Percentiles rank a stretch among this genome's conserved stretches.
phyloP scores from a whole-genome alignment of 257 asterid species.

The Gynochthodes officinalis region DNA sequence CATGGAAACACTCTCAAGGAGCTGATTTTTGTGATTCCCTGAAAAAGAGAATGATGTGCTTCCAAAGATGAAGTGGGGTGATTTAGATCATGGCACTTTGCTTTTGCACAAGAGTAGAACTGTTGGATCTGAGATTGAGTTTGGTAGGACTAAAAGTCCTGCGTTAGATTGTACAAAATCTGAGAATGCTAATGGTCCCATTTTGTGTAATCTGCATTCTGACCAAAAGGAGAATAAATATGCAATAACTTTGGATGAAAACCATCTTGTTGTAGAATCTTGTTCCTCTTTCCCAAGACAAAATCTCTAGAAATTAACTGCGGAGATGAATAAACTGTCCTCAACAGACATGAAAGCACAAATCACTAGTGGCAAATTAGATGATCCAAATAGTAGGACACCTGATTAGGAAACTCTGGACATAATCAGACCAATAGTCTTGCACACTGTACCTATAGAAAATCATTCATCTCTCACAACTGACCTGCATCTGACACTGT shows the following conservation, averaged over 20 bases:
- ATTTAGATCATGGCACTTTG: conserved; percentile 79
- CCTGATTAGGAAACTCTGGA: too few species aligned
- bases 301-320: conserved; percentile 27
- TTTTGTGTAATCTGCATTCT: conserved; percentile 24
- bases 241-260: conserved; percentile 23
- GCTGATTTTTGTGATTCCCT: conserved; percentile 32
- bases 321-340: conserved; percentile 40
- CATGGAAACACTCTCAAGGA: conserved; percentile 21
- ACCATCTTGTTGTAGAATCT: conserved; percentile 28
- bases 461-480: too few species aligned
- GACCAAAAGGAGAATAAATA: conserved; percentile 27
- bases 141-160: conserved; percentile 36
- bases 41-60: conserved; percentile 35
- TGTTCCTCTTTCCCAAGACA: conserved; percentile 24
- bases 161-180: conserved; percentile 24
- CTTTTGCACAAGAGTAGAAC: conserved; percentile 45
- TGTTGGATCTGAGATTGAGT: conserved; percentile 40
- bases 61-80: conserved; percentile 89
- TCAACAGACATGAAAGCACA: conserved; percentile 55
- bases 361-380: conserved; percentile 39
- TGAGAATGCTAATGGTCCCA: conserved; percentile 30
- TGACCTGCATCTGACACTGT: too few species aligned
- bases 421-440: too few species aligned
- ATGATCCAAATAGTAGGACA: too few species aligned
- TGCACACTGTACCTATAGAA: too few species aligned